A percentile compares a stretch with the other conserved stretches of the same genome.
Evolutionary conservation across 1,139 yeast genomes (phyloP).

Genomic region (Pichia sp.): DNA sequence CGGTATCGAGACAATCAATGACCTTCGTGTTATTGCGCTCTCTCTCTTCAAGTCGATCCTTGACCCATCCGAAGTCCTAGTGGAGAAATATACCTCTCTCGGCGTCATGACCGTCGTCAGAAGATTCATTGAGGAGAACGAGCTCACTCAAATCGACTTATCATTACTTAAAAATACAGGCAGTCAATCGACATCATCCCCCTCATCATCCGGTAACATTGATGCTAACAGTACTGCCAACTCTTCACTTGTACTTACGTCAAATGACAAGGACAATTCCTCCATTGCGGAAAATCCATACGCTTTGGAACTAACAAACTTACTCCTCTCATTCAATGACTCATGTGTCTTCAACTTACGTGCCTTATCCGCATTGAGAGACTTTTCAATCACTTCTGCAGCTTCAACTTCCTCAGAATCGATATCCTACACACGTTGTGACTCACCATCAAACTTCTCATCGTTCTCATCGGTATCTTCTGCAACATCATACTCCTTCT

Average conservation of each 20-base stretch:
- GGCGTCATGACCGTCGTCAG: conserved; percentile 29
- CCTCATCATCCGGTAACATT: too few species aligned
- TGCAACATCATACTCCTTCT: conserved; percentile 22
- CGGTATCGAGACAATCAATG: conserved; percentile 33
- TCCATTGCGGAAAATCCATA: conserved; percentile 3
- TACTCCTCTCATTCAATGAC: conserved; percentile 12
- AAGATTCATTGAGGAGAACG: conserved; percentile 23
- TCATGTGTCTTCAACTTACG: conserved; percentile 6
- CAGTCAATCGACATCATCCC: too few species aligned
- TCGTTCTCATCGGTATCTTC: conserved; percentile 28
- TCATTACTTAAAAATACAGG: conserved; percentile 11
- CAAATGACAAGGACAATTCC: too few species aligned
- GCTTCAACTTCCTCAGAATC: conserved; percentile 19
- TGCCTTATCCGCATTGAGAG: conserved; percentile 4
- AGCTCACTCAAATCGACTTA: conserved; percentile 13
- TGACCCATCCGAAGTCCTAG: conserved; percentile 47
- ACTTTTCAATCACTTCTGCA: conserved; percentile 11
- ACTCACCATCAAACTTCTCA: conserved; percentile 27
- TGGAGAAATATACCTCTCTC: conserved; percentile 42
- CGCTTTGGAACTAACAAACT: conserved; percentile 13
- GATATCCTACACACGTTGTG: conserved; percentile 19
- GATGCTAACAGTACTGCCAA: neutral
- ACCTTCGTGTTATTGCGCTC: conserved; percentile 38
- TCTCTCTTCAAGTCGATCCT: conserved; percentile 40
- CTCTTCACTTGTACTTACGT: too few species aligned